A percentile compares a stretch with the other conserved stretches of the same genome.
Conservation (phyloP, 78 protist genomes). For the Monosiga brevicollis region DNA sequence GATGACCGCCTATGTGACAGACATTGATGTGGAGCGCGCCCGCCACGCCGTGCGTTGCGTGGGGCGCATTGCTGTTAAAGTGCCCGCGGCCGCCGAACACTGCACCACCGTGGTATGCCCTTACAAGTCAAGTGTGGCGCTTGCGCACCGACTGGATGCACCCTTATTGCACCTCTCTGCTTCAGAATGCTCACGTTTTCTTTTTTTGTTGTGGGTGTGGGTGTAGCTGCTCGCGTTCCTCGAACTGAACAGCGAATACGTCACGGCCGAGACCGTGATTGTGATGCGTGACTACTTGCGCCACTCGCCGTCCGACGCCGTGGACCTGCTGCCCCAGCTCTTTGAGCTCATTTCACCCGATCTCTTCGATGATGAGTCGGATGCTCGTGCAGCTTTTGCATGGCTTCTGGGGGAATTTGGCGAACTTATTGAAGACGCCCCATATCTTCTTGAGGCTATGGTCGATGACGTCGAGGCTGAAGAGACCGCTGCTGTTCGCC, state of each 20-base stretch:
- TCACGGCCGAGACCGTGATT: conserved; percentile 14
- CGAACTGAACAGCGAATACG: conserved; percentile 11
- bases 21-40: conserved; percentile 20
- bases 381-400: conserved; percentile 32
- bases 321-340: background rate
- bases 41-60: conserved; percentile 21
- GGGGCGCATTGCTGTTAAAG: conserved; percentile 20
- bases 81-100: no score
- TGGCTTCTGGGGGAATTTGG: conserved; percentile 74
- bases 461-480: conserved; percentile 24
- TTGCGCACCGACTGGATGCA: no score
- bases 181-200: background rate
- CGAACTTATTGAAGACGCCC: conserved; percentile 45
- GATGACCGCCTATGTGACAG: conserved; percentile 45
- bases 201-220: background rate
- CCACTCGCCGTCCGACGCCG: conserved; percentile 8
- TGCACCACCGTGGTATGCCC: no score
- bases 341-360: background rate
- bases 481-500: background rate
- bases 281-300: conserved; percentile 37
- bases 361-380: background rate
- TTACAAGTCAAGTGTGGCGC: background rate
- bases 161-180: background rate
- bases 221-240: conserved; percentile 14
- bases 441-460: conserved; percentile 59